Conservation (phyloP, 176 grass and related monocot species). For the Tuctoria greenei region DNA sequence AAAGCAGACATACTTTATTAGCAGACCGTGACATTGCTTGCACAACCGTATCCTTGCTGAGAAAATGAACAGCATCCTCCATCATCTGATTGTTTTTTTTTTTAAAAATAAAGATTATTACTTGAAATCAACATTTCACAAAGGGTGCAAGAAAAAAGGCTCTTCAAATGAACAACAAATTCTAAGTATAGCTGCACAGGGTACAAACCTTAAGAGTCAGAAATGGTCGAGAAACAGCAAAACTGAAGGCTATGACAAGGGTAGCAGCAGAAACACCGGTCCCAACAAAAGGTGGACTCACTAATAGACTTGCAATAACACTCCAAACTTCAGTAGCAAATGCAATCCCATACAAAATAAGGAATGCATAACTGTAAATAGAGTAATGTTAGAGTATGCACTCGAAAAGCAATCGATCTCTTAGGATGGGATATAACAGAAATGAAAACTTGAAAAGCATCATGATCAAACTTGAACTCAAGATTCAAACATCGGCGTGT, state of each 20-base stretch:
- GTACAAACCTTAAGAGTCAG: conserved; percentile 84
- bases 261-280: conserved; percentile 84
- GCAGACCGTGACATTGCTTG: conserved; percentile 96
- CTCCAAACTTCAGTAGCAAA: conserved; percentile 94
- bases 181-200: conserved; percentile 16
- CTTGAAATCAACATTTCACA: conserved; percentile 23
- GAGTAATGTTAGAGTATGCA: conserved; percentile 31
- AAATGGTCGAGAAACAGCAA: conserved; percentile 91
- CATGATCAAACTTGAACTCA: conserved; percentile 18
- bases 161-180: conserved; percentile 17
- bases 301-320: conserved; percentile 89
- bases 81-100: conserved; percentile 70
- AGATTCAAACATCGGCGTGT: conserved; percentile 18
- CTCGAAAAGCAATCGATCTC: conserved; percentile 23
- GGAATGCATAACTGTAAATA: conserved; percentile 83
- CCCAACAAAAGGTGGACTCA: conserved; percentile 88
- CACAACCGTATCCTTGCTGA: conserved; percentile 93
- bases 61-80: conserved; percentile 95
- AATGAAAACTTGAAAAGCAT: conserved; percentile 27
- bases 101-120: neutral
- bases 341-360: conserved; percentile 89
- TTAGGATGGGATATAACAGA: conserved; percentile 31
- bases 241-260: conserved; percentile 93
- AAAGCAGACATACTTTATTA: conserved; percentile 65
- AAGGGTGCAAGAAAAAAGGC: conserved; percentile 23